Evolutionary conservation across 2,329 filamentous ascomycete genomes (phyloP), one percentile per base, ranked within the genome.

Genomic region (Cladobotryum mycophilum): DNA sequence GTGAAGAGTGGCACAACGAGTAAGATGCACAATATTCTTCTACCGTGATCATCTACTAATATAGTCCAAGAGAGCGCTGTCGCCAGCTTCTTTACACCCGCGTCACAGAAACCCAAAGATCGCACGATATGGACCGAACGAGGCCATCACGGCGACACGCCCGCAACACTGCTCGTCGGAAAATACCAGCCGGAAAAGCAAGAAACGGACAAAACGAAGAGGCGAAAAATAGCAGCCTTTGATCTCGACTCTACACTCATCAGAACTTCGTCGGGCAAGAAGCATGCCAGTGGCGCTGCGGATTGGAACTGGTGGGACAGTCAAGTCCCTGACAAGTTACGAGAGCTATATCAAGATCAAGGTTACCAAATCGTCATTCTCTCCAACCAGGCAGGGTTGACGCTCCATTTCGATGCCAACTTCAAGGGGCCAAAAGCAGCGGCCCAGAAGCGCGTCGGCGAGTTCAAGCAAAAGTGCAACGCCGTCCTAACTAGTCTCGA

Each of bases 291-390:
- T 47, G 80, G 83, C 56, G 80, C 84, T 0, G 73, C 75, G 4
- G 92, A 97, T 64, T 99, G 93, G 93, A 89, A 88, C 66, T 99
- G 93, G 93, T 97, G 90, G 89, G 74, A 95, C 65, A 60, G 70
- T 13, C 76, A 70, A 15, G 87, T 97, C 1, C 89, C 89, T 1
- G 69, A 67, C 0, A 80, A 73, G 47, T 67, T 99, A 15, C 80
- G 78, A 56, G 72, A 83, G 53, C 73, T 97, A 2, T 79, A 89
- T 61, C 56, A 69, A 6, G 73, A 81, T 11, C 80, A 93, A 58
- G 89, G 84, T 30, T 95, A 88, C 67, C 79, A 79, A 42, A 70
- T 97, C 12, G 79, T 89, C 15, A 80, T 97, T 44, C 70, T 99
- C 45, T 95, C 88, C 55, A 99, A 99, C 66, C 93, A 99, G 68